Evolutionary conservation across 192 early-diverging fungal species (phyloP), one percentile per base, ranked within the genome.

Genomic region (Coemansia sp.): DNA sequence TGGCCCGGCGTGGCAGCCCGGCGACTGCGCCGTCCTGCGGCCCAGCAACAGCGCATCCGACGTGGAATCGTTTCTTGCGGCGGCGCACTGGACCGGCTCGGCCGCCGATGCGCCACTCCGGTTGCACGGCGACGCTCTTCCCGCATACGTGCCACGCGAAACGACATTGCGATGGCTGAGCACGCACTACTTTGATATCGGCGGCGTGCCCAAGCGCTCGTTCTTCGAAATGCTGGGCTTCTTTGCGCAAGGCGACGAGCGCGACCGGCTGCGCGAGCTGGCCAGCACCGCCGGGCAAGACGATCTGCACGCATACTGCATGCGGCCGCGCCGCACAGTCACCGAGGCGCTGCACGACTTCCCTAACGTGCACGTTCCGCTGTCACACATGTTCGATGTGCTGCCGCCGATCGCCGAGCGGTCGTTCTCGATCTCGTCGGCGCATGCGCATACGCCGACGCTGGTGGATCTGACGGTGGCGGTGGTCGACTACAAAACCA

Each of bases 281-380:
- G 68, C 86, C 1, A 79, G 85, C 5, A 72, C 91, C 0, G 88
- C 84, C 49, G 97, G 97, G 13, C 78, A 92, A 75, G 91, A 93
- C 71, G 97, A 99, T 56, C 79, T 99, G 55, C 91, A 89, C 60
- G 75, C 90, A 3, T 99, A 99, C 81, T 89, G 88, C 60, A 87
- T 93, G 76, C 83, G 90, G 45, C 85, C 89, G 34, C 77, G 86
- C 7, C 87, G 97, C 14, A 96, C 93, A 0, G 84, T 89, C 13
- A 84, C 87, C 42, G 97, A 99, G 76, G 87, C 92, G 22, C 74
- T 99, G 9, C 81, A 83, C 40, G 95, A 99, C 68, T 95, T 99
- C 49, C 84, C 84, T 14, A 80, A 86, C 8, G 87, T 87, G 15
- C 82, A 83, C 32, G 72, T 92, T 1, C 92, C 94, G 6, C 66